A percentile compares a stretch with the other conserved stretches of the same genome.
phyloP scores from a whole-genome alignment of 345 rosid genomes.

The Microthlaspi erraticum region DNA sequence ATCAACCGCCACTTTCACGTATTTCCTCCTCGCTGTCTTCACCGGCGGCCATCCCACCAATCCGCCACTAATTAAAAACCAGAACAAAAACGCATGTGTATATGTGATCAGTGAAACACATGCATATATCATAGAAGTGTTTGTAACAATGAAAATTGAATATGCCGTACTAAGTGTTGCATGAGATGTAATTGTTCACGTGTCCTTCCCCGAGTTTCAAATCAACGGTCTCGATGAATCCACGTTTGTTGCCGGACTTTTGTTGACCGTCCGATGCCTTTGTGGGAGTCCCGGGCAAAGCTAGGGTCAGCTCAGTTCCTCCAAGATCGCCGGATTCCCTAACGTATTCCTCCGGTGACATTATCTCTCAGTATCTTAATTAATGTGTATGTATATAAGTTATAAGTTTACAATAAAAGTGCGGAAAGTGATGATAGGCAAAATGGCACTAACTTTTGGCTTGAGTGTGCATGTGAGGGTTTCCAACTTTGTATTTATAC shows the following conservation, averaged over 20 bases:
- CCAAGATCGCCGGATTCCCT: slow-evolving; percentile 46
- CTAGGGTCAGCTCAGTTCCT: slow-evolving; percentile 65
- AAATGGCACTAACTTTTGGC: slow-evolving; percentile 33
- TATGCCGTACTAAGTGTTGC: slow-evolving; percentile 32
- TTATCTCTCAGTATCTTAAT: slow-evolving; percentile 1
- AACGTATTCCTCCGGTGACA: slow-evolving; percentile 39
- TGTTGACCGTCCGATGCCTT: slow-evolving; percentile 31
- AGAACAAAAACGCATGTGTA: neutral
- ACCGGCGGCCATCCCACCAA: slow-evolving; percentile 91
- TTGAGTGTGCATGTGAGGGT: slow-evolving; percentile 12
- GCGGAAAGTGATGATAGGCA: slow-evolving; percentile 40
- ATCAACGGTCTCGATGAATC: slow-evolving; percentile 50
- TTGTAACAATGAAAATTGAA: neutral
- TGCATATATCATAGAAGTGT: neutral
- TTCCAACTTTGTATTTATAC: slow-evolving; percentile 34
- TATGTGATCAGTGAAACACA: slow-evolving; percentile 16
- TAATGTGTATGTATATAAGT: neutral
- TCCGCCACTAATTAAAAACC: slow-evolving; percentile 45
- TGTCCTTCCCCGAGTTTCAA: slow-evolving; percentile 43
- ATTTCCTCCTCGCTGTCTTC: slow-evolving; percentile 51
- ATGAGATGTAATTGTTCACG: slow-evolving; percentile 3
- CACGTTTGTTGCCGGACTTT: slow-evolving; percentile 57
- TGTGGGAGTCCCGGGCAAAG: slow-evolving; percentile 56
- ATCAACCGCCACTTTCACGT: slow-evolving; percentile 75
- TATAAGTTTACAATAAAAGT: neutral